A percentile compares a stretch with the other conserved stretches of the same genome.
phyloP scores from a whole-genome alignment of 257 asterid genomes.

The Gynochthodes officinalis region DNA sequence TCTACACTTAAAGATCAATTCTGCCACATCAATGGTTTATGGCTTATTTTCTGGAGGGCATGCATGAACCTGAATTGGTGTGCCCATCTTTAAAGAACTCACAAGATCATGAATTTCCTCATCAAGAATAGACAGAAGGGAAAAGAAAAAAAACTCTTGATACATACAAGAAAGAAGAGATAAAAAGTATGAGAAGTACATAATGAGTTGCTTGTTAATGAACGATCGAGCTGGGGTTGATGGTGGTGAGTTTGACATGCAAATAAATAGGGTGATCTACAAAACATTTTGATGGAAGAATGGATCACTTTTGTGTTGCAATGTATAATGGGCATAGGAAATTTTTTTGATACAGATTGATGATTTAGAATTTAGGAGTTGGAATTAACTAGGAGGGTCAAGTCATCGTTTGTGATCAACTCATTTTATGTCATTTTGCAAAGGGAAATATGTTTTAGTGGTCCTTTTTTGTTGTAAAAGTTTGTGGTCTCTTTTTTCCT shows the following conservation, averaged over 20 bases:
- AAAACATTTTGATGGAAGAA: neutral
- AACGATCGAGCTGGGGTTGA: neutral
- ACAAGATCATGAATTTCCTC: neutral
- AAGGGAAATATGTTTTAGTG: no score
- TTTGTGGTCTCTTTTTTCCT: no score
- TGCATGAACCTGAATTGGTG: neutral
- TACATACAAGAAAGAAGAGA: neutral
- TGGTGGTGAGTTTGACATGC: neutral
- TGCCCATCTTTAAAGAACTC: neutral
- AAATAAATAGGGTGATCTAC: neutral
- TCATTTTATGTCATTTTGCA: no score
- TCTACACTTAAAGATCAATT: neutral
- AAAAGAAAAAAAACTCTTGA: neutral
- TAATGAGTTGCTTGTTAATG: neutral
- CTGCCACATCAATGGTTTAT: neutral
- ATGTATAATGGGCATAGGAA: neutral
- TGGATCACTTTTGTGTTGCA: neutral
- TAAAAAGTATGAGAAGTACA: neutral
- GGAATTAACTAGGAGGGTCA: no score
- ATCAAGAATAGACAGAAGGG: neutral
- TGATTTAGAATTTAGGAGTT: neutral
- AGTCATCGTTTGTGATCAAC: no score
- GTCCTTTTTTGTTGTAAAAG: no score
- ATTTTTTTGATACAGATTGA: neutral
- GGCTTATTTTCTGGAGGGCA: neutral